Conservation (phyloP, 2,329 filamentous ascomycete genomes). For the Pseudogymnoascus sp. region DNA sequence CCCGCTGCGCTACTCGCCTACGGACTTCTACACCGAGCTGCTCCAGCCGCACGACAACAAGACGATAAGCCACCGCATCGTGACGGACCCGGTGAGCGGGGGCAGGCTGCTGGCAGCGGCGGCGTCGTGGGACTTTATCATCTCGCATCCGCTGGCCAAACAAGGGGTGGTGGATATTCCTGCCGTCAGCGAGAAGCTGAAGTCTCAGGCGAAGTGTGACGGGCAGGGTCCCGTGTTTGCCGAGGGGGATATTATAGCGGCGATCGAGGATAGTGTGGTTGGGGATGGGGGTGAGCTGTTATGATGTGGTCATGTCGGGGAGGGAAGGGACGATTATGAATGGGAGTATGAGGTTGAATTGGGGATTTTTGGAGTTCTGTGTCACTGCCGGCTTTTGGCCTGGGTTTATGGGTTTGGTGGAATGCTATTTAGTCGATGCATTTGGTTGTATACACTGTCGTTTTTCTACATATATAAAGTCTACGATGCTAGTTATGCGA, state of each 20-base stretch:
- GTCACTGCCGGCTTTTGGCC: not conserved
- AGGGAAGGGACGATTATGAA: not conserved
- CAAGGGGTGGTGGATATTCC: slow-evolving; percentile 73
- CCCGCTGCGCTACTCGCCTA: slow-evolving; percentile 63
- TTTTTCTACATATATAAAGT: not conserved
- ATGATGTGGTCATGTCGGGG: slow-evolving; percentile 28
- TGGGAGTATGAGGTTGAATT: not conserved
- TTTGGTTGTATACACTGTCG: not conserved
- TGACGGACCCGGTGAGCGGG: slow-evolving; percentile 53
- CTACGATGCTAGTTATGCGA: not conserved
- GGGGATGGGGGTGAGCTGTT: slow-evolving; percentile 72
- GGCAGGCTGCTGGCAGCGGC: slow-evolving; percentile 65
- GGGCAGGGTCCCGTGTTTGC: slow-evolving; percentile 84
- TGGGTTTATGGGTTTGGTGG: not conserved
- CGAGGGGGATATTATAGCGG: slow-evolving; percentile 62
- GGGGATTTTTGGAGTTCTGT: not conserved
- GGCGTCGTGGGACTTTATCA: slow-evolving; percentile 85
- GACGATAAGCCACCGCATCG: slow-evolving; percentile 59
- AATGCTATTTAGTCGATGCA: not conserved
- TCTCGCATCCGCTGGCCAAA: slow-evolving; percentile 68
- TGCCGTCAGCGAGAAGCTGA: slow-evolving; percentile 71
- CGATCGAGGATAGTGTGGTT: slow-evolving; percentile 71
- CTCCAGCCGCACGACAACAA: slow-evolving; percentile 54
- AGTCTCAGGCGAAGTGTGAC: slow-evolving; percentile 69
- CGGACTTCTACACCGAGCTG: slow-evolving; percentile 60